Percentiles rank a stretch among this genome's conserved stretches.
These are phyloP conservation scores for Royoungia palumana DNA, from an alignment of 768 basidiomycete species.

Conservation along the genomic window DNA sequence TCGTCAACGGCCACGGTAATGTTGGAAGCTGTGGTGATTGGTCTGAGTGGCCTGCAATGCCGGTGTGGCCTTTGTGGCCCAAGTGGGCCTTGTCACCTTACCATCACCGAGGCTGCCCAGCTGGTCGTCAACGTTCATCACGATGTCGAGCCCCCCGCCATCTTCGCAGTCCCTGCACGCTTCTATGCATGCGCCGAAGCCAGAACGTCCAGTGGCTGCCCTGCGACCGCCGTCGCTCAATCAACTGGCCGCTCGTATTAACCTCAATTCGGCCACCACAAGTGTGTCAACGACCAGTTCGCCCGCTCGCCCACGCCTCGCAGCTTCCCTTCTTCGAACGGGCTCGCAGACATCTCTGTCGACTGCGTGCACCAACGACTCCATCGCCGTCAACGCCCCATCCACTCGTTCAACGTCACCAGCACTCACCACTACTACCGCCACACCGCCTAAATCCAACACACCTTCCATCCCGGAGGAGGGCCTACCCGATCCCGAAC, in stretches of 20 bases:
- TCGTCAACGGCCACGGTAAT: too few relatives aligned
- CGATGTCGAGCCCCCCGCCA: conserved; percentile 34
- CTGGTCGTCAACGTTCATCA: conserved; percentile 14
- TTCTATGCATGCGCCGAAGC: conserved; percentile 35
- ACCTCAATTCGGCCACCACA: conserved; percentile 34
- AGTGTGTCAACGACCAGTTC: conserved; percentile 22
- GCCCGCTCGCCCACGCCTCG: conserved; percentile 61
- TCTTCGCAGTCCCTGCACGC: conserved; percentile 28
- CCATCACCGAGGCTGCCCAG: conserved; percentile 7
- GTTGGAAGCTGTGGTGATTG: too few relatives aligned
- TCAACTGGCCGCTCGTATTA: conserved; percentile 78
- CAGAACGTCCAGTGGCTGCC: conserved; percentile 33
- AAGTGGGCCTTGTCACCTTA: conserved; percentile 14
- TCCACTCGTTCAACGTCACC: conserved; percentile 69
- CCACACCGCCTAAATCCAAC: conserved; percentile 41
- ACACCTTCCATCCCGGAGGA: conserved; percentile 40
- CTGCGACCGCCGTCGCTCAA: conserved; percentile 69
- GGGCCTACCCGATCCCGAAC: conserved; percentile 33
- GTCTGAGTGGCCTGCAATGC: too few relatives aligned
- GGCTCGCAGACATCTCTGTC: conserved; percentile 52
- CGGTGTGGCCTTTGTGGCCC: too few relatives aligned
- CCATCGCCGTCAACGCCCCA: conserved; percentile 62
- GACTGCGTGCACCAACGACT: conserved; percentile 51
- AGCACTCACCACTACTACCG: conserved; percentile 44
- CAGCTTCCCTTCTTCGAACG: conserved; percentile 69